Conservation (phyloP, 345 rosid species). For the Eucalyptus erythrocorys region DNA sequence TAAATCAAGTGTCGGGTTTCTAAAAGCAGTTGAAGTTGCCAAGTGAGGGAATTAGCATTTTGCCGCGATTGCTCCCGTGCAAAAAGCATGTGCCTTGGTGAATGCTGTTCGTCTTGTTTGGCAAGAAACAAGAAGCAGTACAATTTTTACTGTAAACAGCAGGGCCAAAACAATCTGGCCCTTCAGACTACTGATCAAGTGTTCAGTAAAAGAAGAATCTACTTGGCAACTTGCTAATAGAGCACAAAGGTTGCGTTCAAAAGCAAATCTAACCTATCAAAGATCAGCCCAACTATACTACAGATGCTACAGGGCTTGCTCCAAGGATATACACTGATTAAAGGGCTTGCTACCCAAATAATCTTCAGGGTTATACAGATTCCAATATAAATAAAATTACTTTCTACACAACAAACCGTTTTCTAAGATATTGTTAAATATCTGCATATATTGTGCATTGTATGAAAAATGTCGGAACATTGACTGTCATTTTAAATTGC, state of each 20-base stretch:
- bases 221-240: background rate
- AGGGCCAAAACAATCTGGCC: background rate
- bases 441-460: background rate
- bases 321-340: background rate
- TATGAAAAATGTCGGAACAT: background rate
- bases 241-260: background rate
- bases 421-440: background rate
- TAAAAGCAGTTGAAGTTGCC: background rate
- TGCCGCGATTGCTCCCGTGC: background rate
- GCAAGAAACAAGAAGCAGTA: background rate
- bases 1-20: background rate
- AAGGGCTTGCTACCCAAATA: background rate
- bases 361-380: background rate
- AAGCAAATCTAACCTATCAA: background rate
- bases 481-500: background rate
- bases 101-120: background rate
- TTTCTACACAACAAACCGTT: background rate
- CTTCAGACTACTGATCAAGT: background rate
- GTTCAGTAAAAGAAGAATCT: background rate
- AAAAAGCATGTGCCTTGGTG: background rate
- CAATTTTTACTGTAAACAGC: background rate
- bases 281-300: background rate
- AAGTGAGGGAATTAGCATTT: background rate
- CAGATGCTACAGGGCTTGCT: background rate
- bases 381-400: background rate